Conservation (phyloP, 345 rosid genomes). For the Hypericum perforatum region DNA sequence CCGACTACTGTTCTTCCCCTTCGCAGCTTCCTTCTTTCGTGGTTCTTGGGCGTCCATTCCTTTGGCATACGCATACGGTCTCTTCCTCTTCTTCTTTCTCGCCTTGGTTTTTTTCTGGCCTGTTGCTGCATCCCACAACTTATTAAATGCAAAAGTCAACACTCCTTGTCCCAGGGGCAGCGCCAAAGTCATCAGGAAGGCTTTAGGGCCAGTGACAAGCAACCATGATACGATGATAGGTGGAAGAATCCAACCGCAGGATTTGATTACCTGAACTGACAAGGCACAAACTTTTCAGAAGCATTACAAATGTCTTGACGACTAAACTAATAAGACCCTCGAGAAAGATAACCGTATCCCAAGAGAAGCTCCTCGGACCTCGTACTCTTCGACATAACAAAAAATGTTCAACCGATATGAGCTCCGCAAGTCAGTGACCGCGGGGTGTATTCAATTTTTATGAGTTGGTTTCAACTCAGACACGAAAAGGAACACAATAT, state of each 20-base stretch:
- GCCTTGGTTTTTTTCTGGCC: slow-evolving; percentile 7
- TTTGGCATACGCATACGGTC: slow-evolving; percentile 8
- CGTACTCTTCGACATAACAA: too few relatives aligned
- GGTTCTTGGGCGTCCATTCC: slow-evolving; percentile 15
- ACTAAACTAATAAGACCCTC: background rate
- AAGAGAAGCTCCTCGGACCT: too few relatives aligned
- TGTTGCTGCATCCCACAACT: slow-evolving; percentile 16
- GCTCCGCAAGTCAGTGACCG: too few relatives aligned
- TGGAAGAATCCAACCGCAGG: slow-evolving; percentile 52
- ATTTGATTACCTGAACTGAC: slow-evolving; percentile 41
- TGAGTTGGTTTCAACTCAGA: too few relatives aligned
- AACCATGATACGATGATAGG: slow-evolving; percentile 29
- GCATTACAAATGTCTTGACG: background rate
- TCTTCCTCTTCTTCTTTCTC: slow-evolving; percentile 22
- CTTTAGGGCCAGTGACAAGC: slow-evolving; percentile 48
- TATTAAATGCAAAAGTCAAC: slow-evolving; percentile 23
- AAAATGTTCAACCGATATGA: too few relatives aligned
- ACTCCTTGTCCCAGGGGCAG: slow-evolving; percentile 31
- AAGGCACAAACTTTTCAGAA: slow-evolving; percentile 6
- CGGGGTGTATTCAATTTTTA: too few relatives aligned
- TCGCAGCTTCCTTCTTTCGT: slow-evolving; percentile 12
- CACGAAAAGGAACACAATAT: too few relatives aligned
- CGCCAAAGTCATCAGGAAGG: slow-evolving; percentile 34
- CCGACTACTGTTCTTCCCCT: slow-evolving; percentile 16
- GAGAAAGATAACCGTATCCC: too few relatives aligned